Conservation (phyloP, 306 rosid species). For the Cicer judaicum region DNA sequence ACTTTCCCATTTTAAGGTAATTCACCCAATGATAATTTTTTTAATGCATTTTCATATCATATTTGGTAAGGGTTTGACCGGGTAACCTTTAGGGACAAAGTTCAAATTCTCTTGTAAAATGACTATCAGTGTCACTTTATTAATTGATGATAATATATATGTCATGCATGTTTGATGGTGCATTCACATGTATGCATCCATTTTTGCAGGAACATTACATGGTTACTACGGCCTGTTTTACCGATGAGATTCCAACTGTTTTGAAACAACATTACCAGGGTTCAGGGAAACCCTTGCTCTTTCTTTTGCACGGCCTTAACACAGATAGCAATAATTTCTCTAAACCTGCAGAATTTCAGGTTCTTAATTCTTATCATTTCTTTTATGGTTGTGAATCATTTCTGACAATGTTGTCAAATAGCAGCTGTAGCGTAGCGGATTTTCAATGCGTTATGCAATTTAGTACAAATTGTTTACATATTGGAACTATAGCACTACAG, state of each 20-base stretch:
- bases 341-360: constrained; percentile 83
- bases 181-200: constrained; percentile 38
- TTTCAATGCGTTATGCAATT: background rate
- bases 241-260: constrained; percentile 62
- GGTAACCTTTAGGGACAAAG: no score
- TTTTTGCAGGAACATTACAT: constrained; percentile 72
- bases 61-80: no score
- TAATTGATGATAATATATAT: background rate
- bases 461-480: background rate
- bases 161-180: constrained; percentile 23
- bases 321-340: constrained; percentile 76
- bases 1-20: constrained; percentile 66
- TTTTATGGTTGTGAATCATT: constrained; percentile 25
- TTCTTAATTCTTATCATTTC: constrained; percentile 36
- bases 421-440: background rate
- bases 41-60: background rate
- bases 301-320: constrained; percentile 83
- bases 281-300: constrained; percentile 64
- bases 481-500: background rate
- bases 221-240: constrained; percentile 56
- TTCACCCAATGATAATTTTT: constrained; percentile 15
- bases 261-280: constrained; percentile 61
- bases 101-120: no score
- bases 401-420: constrained; percentile 2
- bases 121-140: no score